Base-by-base conservation (phyloP, 208 protist genomes). In the Kentomonas sorsogonicus region DNA sequence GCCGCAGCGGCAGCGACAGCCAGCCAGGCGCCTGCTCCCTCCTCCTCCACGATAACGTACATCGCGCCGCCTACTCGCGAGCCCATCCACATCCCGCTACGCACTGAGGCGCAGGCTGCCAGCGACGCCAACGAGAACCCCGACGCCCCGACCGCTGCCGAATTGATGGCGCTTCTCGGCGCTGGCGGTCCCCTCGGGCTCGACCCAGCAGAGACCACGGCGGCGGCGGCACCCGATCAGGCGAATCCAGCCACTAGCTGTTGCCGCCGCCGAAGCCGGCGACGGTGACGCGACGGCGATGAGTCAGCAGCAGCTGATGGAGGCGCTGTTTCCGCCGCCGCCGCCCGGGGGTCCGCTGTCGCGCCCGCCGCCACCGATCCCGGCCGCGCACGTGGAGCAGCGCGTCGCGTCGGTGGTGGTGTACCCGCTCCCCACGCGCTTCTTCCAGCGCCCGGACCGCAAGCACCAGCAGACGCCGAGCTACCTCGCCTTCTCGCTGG, bases 381-480 rank as follows among this genome's bases (percentile, higher is more conserved):
- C 89, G 16, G 71, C 72, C 52, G 79, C 83, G 40, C 74, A 64
- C 25, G 27, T 95, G 0, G 81, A 89, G 26, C 83, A 83, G 26
- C 66, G 78, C 1, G 53, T 74, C 20, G 74, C 90, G 23, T 93
- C 84, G 15, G 77, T 96, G 26, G 59, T 94, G 26, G 81, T 87
- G 38, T 92, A 91, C 60, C 90, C 90, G 2, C 30, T 96, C 10
- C n/a, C n/a, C n/a, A n/a, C n/a, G n/a, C n/a, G n/a, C n/a, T n/a
- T n/a, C n/a, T n/a, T n/a, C n/a, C n/a, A n/a, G n/a, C n/a, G n/a
- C n/a, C 90, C 87, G 0, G 56, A 79, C 44, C 58, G 56, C 51
- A 77, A 72, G 46, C 68, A 63, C 34, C 74, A 65, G 11, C 90
- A 93, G 50, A 60, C 93, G 30, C 79, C 77, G 9, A 48, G 89